These are phyloP conservation scores for Vicia sativa DNA, from an alignment of 306 rosid genomes.

Conservation along the genomic window DNA sequence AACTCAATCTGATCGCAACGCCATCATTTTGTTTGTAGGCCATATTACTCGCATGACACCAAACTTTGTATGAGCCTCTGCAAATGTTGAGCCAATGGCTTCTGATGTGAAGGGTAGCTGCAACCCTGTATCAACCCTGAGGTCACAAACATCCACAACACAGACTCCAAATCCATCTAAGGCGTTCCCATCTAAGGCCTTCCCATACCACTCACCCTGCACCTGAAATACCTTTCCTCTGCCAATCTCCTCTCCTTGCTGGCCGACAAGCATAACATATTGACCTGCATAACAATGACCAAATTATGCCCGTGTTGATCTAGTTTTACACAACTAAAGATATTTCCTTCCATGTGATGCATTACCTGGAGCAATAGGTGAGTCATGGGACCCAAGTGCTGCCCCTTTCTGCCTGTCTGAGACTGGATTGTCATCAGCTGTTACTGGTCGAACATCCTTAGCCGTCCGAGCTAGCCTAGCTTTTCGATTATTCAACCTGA, in stretches of 20 bases:
- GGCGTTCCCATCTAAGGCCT: constrained; percentile 61
- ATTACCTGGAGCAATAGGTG: constrained; percentile 58
- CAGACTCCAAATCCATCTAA: constrained; percentile 56
- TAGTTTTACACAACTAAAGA: constrained; percentile 36
- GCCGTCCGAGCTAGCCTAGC: constrained; percentile 91
- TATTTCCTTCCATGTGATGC: constrained; percentile 50
- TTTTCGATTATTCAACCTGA: constrained; percentile 94
- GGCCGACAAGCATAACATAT: constrained; percentile 52
- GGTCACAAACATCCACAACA: constrained; percentile 74
- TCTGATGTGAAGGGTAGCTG: constrained; percentile 68
- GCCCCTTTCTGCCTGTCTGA: constrained; percentile 60
- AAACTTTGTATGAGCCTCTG: constrained; percentile 66
- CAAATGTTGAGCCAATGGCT: constrained; percentile 65
- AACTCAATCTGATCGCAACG: constrained; percentile 46
- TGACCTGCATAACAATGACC: constrained; percentile 62
- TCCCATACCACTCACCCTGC: constrained; percentile 70
- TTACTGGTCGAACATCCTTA: constrained; percentile 59
- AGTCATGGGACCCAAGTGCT: constrained; percentile 46
- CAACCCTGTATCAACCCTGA: constrained; percentile 54
- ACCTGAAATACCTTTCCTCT: constrained; percentile 71
- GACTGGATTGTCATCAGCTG: constrained; percentile 53
- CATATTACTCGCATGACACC: constrained; percentile 84
- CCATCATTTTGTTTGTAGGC: constrained; percentile 60
- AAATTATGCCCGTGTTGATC: constrained; percentile 45
- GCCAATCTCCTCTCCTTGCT: constrained; percentile 69